phyloP scores from a whole-genome alignment of 2,329 filamentous ascomycete genomes.

The Colletotrichum sp. region DNA sequence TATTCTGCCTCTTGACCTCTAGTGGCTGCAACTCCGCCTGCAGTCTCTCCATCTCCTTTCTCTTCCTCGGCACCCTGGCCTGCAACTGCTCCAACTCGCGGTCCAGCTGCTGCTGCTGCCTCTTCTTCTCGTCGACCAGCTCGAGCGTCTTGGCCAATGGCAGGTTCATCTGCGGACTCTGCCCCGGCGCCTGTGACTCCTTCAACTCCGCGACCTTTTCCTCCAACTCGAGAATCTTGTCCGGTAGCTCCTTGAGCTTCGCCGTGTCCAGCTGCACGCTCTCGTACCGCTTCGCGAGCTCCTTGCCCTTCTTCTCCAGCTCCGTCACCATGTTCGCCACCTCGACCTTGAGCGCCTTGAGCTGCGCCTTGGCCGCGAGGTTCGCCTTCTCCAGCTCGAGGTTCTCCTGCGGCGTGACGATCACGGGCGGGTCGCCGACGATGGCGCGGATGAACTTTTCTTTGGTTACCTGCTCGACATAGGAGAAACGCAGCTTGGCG shows the following conservation, averaged over 20 bases:
- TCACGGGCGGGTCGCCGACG: constrained; percentile 85
- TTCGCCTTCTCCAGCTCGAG: constrained; percentile 73
- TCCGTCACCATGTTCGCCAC: constrained; percentile 75
- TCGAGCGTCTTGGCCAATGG: constrained; percentile 62
- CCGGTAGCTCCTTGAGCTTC: constrained; percentile 56
- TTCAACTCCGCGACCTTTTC: constrained; percentile 50
- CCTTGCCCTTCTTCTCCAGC: constrained; percentile 69
- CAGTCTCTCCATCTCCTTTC: constrained; percentile 70
- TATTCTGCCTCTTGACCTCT: constrained; percentile 70
- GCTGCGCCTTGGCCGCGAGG: constrained; percentile 72
- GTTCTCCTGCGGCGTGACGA: constrained; percentile 85
- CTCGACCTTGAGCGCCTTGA: constrained; percentile 82
- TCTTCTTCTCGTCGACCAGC: constrained; percentile 55
- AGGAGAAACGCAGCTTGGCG: constrained; percentile 94
- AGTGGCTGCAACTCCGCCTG: constrained; percentile 71
- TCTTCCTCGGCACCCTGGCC: constrained; percentile 67
- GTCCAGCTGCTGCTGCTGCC: constrained; percentile 61
- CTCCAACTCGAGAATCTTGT: constrained; percentile 53
- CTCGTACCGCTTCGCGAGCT: constrained; percentile 62
- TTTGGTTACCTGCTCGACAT: constrained; percentile 98
- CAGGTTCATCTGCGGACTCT: constrained; percentile 54
- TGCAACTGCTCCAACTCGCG: constrained; percentile 68
- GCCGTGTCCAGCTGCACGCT: constrained; percentile 52
- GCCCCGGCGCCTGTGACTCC: constrained; percentile 38
- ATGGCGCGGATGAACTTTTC: constrained; percentile 96